Conservation (phyloP, 441 rosid species). For the Pelargonium hybrid region DNA sequence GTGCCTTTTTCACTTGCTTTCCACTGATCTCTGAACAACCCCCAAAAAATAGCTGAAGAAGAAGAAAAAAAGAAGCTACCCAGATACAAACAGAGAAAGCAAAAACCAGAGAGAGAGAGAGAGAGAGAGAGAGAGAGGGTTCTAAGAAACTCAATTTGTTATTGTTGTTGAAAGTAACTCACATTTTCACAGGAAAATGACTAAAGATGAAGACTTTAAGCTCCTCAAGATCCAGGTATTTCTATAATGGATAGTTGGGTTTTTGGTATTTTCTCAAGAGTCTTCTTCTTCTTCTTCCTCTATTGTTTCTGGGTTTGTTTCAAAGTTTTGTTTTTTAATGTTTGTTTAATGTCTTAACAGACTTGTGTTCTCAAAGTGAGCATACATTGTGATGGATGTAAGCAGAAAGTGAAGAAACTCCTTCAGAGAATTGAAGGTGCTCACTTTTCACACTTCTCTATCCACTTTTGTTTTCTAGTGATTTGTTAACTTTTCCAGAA, state of each 20-base stretch:
- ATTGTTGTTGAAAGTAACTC: too few species aligned
- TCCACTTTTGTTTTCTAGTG: neutral
- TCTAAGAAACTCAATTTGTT: too few species aligned
- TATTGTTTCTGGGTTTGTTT: neutral
- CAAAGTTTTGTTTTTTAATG: constrained; percentile 13
- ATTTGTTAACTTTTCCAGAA: neutral
- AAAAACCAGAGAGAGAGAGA: too few species aligned
- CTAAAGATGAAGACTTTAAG: constrained; percentile 78
- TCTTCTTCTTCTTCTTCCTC: constrained; percentile 12
- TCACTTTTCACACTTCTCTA: neutral
- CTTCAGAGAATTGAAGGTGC: constrained; percentile 81
- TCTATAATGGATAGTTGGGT: constrained; percentile 11
- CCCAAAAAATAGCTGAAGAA: constrained; percentile 8
- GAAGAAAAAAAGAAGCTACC: constrained; percentile 18
- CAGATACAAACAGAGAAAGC: neutral
- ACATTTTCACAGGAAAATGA: constrained; percentile 29
- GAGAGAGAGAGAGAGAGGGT: too few species aligned
- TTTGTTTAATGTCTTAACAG: constrained; percentile 23
- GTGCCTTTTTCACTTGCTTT: constrained; percentile 16
- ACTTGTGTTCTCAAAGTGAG: constrained; percentile 65
- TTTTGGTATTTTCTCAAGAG: constrained; percentile 13
- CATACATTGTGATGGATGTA: constrained; percentile 84
- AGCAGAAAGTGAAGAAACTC: constrained; percentile 73
- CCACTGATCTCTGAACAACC: neutral
- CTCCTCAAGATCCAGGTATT: constrained; percentile 75